A percentile compares a stretch with the other conserved stretches of the same genome.
Evolutionary conservation across 139 green algal genomes (phyloP).

Genomic region (Chlamydomonas incerta): DNA sequence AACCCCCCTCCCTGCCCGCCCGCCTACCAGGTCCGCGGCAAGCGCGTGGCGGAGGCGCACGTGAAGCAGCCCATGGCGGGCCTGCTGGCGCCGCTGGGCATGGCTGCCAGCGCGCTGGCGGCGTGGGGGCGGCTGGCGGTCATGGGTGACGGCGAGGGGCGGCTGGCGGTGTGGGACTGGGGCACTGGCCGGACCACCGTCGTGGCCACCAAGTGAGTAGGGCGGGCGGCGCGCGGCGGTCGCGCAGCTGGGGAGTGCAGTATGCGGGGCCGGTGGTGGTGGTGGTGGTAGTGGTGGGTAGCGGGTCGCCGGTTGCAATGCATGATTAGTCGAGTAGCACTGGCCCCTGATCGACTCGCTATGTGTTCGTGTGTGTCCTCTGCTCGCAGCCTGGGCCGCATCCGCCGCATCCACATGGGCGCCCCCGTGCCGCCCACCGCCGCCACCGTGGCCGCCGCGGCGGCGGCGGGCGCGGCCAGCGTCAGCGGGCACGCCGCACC

Average conservation of each 20-base stretch:
- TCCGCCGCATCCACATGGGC: conserved; percentile 6
- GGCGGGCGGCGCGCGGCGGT: no score
- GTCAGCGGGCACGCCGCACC: no score
- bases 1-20: no score
- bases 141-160: conserved; percentile 78
- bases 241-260: no score
- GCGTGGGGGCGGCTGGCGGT: conserved; percentile 64
- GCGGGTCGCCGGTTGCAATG: background rate
- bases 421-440: background rate
- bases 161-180: conserved; percentile 80
- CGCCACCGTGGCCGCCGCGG: no score
- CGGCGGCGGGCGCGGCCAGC: no score
- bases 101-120: conserved; percentile 65
- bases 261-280: no score
- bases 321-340: no score
- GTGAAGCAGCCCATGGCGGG: conserved; percentile 63
- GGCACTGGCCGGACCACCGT: conserved; percentile 51
- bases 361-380: background rate
- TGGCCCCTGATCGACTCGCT: no score
- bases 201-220: conserved; percentile 48
- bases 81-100: conserved; percentile 58
- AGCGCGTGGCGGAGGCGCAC: conserved; percentile 67
- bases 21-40: conserved; percentile 45
- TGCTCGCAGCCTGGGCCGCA: conserved; percentile 8
- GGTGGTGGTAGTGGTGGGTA: no score